Percentiles rank a stretch among this genome's conserved stretches.
Evolutionary conservation across 208 protist species (phyloP).

Genomic region (Wallacemonas sp.): DNA sequence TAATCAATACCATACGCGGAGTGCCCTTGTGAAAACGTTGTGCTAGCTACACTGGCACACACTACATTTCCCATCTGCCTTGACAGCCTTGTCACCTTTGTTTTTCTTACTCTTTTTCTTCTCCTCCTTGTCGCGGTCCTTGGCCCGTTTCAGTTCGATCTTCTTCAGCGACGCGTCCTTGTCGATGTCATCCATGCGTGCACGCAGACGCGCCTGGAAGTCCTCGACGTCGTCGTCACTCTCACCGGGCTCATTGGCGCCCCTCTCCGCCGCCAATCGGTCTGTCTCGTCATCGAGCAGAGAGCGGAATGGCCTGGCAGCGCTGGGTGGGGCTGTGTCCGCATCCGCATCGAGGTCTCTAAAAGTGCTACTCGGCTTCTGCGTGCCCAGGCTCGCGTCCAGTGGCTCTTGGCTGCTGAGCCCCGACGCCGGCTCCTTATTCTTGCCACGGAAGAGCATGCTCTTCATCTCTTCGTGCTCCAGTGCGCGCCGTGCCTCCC

Average conservation of each 20-base stretch:
- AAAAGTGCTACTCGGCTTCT: conserved; percentile 1
- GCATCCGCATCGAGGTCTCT: not conserved
- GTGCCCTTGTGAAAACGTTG: no score
- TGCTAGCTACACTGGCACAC: conserved; percentile 5
- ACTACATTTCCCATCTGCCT: not conserved
- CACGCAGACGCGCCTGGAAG: conserved; percentile 17
- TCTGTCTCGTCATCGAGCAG: conserved; percentile 6
- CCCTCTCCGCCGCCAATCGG: not conserved
- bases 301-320: conserved; percentile 5
- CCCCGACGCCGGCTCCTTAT: no score
- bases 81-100: not conserved
- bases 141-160: not conserved
- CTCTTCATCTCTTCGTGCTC: conserved; percentile 27
- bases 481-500: conserved; percentile 9
- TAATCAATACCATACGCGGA: no score
- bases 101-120: conserved; percentile 26
- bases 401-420: no score
- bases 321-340: not conserved
- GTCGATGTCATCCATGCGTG: conserved; percentile 26
- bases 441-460: conserved; percentile 10
- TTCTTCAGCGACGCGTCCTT: conserved; percentile 17
- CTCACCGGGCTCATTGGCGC: conserved; percentile 3
- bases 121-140: conserved; percentile 6
- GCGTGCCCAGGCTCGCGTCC: not conserved
- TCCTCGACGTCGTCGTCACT: conserved; percentile 21